Evolutionary conservation across 2,329 filamentous ascomycete species (phyloP).

Genomic region (Ploettnerulaceae sp.): DNA sequence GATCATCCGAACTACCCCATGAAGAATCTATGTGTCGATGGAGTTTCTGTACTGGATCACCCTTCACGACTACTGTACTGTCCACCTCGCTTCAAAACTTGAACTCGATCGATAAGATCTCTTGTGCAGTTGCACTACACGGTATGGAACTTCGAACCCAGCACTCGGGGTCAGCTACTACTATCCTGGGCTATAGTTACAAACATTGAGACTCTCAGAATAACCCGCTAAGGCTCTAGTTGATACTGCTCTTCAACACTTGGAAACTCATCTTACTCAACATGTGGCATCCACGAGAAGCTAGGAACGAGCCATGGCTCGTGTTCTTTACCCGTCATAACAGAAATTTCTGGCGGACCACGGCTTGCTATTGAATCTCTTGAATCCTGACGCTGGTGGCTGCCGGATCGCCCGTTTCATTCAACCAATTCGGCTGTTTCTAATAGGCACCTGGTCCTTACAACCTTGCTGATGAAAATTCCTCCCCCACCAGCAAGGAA

Average conservation of each 20-base stretch:
- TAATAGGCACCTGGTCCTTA: too few relatives aligned
- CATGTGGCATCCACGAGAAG: conserved; percentile 1
- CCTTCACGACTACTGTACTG: not conserved
- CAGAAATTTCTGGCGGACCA: too few relatives aligned
- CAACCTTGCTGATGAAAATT: too few relatives aligned
- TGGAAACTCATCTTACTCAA: not conserved
- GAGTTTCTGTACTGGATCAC: not conserved
- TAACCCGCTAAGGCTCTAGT: too few relatives aligned
- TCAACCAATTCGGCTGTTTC: too few relatives aligned
- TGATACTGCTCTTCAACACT: not conserved
- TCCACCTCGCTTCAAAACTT: not conserved
- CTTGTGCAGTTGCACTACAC: not conserved
- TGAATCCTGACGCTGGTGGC: too few relatives aligned
- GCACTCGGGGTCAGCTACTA: not conserved
- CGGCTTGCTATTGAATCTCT: too few relatives aligned
- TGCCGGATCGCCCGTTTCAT: too few relatives aligned
- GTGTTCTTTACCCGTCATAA: too few relatives aligned
- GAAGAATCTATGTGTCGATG: too few relatives aligned
- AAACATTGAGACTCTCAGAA: too few relatives aligned
- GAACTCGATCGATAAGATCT: conserved; percentile 1
- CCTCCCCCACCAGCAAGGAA: too few relatives aligned
- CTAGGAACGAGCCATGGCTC: not conserved
- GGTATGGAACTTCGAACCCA: not conserved
- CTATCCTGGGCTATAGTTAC: not conserved
- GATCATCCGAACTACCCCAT: not conserved